Base-by-base conservation (phyloP, 2,329 filamentous ascomycete genomes). In the Phyllosticta ampelicida region DNA sequence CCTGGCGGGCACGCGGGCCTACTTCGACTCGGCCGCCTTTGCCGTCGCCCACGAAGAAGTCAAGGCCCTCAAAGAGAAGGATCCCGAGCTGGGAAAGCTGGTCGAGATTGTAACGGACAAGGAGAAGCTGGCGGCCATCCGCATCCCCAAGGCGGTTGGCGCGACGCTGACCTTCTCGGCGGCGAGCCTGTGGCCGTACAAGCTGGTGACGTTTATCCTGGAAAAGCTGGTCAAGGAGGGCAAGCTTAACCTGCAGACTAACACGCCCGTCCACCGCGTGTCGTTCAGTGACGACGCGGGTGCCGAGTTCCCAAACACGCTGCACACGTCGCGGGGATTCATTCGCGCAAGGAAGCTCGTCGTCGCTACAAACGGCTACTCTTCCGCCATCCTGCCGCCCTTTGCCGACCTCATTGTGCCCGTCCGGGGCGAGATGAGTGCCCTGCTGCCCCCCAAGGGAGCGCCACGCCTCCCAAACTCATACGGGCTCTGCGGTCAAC, bases 361-460 rank as follows among this genome's bases (percentile, higher is more conserved):
- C 18, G 79, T 95, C 16, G 86, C 89, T 4, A 92, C 87, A 0
- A 96, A 96, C 67, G 91, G 78, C 3, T 95, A 95, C 70, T 91
- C 89, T 0, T 89, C 88, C 1, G 79, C 85, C 61, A 77, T 96
- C 3, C 74, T 92, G 1, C 88, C 88, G 0, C 68, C 75, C 30
- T 86, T 92, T 64, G 76, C 80, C 9, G 82, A 85, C 62, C 77
- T 90, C 9, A 86, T 95, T 62, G 82, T 91, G 2, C 91, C 91
- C 0, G 84, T 87, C 1, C 78, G 87, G 21, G 90, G 88, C 0
- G 84, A 91, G 66, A 83, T 91, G 73, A 81, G 80, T 49, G 81
- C 86, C 0, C 77, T 91, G 19, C 65, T 78, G 3, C 86, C 86
- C 5, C 83, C 84, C 0, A 66, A 68, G 11, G 61, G 65, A 36